Conservation (phyloP, 2,329 filamentous ascomycete species). For the Epichloe brachyelytri region DNA sequence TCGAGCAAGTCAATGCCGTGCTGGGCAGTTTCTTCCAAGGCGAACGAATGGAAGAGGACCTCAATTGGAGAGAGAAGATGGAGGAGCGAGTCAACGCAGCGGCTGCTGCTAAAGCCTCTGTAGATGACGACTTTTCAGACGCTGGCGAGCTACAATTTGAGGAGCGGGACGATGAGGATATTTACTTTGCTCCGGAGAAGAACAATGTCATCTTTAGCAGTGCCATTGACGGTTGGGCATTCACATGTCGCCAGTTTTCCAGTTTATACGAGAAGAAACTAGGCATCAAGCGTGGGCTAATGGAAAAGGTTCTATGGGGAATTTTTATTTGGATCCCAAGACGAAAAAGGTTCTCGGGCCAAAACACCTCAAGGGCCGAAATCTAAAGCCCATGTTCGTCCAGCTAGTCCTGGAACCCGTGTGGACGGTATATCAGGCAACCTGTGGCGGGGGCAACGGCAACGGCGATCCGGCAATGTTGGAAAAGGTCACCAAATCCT, state of each 20-base stretch:
- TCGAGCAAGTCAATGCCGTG: constrained; percentile 95
- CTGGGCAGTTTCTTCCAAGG: constrained; percentile 96
- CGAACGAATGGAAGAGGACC: constrained; percentile 95
- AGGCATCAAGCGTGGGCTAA: constrained; percentile 73
- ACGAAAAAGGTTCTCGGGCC: constrained; percentile 83
- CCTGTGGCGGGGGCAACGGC: constrained; percentile 66
- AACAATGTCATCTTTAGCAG: constrained; percentile 99
- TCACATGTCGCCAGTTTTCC: constrained; percentile 90
- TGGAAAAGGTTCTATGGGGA: constrained; percentile 95
- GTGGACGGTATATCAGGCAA: constrained; percentile 91
- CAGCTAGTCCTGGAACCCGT: constrained; percentile 91
- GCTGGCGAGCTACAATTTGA: constrained; percentile 60
- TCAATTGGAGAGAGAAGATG: constrained; percentile 88
- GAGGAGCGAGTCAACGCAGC: constrained; percentile 71
- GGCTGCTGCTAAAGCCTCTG: constrained; percentile 46
- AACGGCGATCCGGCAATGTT: constrained; percentile 72
- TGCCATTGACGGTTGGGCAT: constrained; percentile 97
- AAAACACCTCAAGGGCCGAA: constrained; percentile 86
- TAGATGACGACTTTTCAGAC: constrained; percentile 36
- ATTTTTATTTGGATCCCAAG: constrained; percentile 92
- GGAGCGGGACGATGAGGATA: constrained; percentile 87
- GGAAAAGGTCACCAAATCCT: constrained; percentile 89
- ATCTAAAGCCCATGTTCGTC: constrained; percentile 93
- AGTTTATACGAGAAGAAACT: constrained; percentile 92
- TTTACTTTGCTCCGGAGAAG: constrained; percentile 96